phyloP scores from a whole-genome alignment of 2,329 filamentous ascomycete species.

The Stemphylium vesicarium region DNA sequence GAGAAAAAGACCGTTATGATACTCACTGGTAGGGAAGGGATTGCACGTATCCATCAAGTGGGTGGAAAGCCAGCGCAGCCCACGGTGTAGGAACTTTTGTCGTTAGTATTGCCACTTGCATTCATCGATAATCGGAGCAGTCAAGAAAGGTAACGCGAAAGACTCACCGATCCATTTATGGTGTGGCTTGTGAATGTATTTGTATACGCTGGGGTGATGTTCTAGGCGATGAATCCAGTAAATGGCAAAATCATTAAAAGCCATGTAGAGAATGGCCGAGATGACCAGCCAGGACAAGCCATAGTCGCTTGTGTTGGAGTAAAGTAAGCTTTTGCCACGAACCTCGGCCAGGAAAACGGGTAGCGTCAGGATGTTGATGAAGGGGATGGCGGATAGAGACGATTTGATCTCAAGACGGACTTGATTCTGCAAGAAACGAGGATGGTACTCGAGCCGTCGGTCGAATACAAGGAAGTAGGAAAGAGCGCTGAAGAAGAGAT shows the following conservation, averaged over 20 bases:
- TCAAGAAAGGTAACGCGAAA: too few species aligned
- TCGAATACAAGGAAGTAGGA: constrained; percentile 11
- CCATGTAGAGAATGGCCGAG: constrained; percentile 8
- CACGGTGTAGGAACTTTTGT: constrained; percentile 9
- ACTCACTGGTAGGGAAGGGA: constrained; percentile 14
- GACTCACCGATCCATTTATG: constrained; percentile 15
- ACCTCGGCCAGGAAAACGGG: constrained; percentile 9
- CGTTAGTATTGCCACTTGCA: not conserved
- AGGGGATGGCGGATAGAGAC: constrained; percentile 7
- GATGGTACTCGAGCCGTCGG: constrained; percentile 12
- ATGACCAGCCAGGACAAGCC: constrained; percentile 8
- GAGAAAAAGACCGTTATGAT: not conserved
- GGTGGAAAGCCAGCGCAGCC: constrained; percentile 14
- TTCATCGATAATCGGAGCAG: not conserved
- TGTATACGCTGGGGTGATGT: constrained; percentile 13
- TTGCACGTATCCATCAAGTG: constrained; percentile 8
- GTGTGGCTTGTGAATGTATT: constrained; percentile 14
- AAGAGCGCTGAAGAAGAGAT: constrained; percentile 11
- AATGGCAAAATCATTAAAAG: constrained; percentile 11
- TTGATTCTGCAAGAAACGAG: constrained; percentile 13
- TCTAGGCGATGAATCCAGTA: constrained; percentile 15
- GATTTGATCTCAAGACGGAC: constrained; percentile 11
- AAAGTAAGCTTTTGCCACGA: constrained; percentile 9
- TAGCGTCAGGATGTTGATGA: constrained; percentile 11
- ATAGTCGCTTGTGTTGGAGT: constrained; percentile 6